Base-by-base conservation (phyloP, 192 early-diverging fungal genomes). In the Chytriomyces sp. region DNA sequence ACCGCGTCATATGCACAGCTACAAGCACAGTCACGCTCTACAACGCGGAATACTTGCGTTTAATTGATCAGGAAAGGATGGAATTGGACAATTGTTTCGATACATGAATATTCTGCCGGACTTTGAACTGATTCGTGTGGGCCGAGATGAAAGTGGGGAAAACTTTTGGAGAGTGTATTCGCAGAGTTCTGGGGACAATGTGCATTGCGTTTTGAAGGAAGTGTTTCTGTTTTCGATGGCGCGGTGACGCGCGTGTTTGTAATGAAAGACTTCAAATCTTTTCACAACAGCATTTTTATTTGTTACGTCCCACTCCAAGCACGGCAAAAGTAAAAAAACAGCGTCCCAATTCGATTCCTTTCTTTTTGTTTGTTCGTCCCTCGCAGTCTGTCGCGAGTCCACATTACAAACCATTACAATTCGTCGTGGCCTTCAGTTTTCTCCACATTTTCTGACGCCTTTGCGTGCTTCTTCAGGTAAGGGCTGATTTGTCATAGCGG, bases 51-150 rank as follows among this genome's bases (percentile, higher is more conserved):
- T 80, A 81, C 61, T 50, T 83, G 20, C 16, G 60, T 11, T 67
- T 88, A 1, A 69, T 88, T 3, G 65, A 53, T 0, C 78, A 82
- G 50, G 60, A 85, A 43, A 69, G 77, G 28, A 79, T 48, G 87
- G 86, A 20, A 85, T 88, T 64, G 87, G 87, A 16, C 87, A 88
- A 61, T 75, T 88, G 64, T 88, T 88, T 63, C 69, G 86, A 73
- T 76, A 82, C 60, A 77, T 88, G 3, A 85, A 81, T 69, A 68
- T 88, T 7, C 77, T 88, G 2, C 87, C 87, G 5, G 76, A 82
- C 63, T 88, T 86, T 76, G 75, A 73, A 26, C 64, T 88, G 24
- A n/a, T 81, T 43, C 43, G 81, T 3, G 80, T 75, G 11, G 80
- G 79, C 45, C 26, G 78, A 35, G 63, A 64, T 24, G 63, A 20